Evolutionary conservation across 257 asterid species (phyloP), one percentile per base, ranked within the genome.

Genomic region (Petrea volubilis): DNA sequence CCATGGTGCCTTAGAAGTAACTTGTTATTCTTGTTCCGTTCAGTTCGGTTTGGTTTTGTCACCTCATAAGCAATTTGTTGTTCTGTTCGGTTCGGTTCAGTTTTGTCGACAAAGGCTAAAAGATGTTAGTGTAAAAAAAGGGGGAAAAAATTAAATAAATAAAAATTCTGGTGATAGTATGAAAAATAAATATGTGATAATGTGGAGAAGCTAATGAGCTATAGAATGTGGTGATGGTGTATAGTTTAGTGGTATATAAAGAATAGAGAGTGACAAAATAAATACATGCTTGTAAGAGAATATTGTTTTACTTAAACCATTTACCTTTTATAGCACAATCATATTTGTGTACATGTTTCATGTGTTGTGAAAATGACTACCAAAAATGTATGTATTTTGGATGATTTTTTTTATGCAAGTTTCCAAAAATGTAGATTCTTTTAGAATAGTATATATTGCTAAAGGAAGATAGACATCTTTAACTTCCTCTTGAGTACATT

Each of bases 1-100:
- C 83, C 83, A 78, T 78, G 20, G 61, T 33, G 60, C 67, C n/a
- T n/a, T n/a, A n/a, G n/a, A n/a, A 49, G 56, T 55, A 56, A 71
- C 47, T 33, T n/a, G n/a, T n/a, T n/a, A n/a, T n/a, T n/a, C n/a
- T n/a, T n/a, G n/a, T n/a, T n/a, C n/a, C n/a, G n/a, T n/a, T n/a
- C n/a, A n/a, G 6, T 27, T 33, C 70, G 51, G 23, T 53, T 65
- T 52, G 29, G 20, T 36, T 38, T 28, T 31, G 12, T 1, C 9
- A n/a, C n/a, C n/a, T n/a, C n/a, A n/a, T n/a, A n/a, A n/a, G n/a
- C n/a, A n/a, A n/a, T n/a, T n/a, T n/a, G n/a, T n/a, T n/a, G n/a
- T n/a, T n/a, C n/a, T n/a, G n/a, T n/a, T n/a, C n/a, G n/a, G n/a
- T n/a, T n/a, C n/a, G n/a, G n/a, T n/a, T n/a, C 33, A 8, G 12